Conservation (phyloP, 257 asterid species). For the Rehmannia glutinosa region DNA sequence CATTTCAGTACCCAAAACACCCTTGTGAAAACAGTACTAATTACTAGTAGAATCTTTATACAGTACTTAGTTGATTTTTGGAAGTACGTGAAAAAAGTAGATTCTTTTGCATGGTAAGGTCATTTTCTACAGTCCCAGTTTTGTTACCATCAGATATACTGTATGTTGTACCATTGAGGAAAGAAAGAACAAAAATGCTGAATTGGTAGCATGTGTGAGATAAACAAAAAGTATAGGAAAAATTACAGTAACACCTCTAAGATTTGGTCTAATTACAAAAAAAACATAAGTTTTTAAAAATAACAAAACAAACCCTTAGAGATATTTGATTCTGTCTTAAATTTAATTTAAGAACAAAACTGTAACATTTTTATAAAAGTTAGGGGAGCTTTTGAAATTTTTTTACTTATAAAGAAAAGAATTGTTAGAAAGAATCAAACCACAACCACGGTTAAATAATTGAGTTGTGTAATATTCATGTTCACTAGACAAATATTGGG, state of each 20-base stretch:
- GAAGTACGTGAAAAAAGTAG: conserved; percentile 52
- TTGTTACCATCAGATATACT: conserved; percentile 28
- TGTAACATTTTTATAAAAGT: too few relatives aligned
- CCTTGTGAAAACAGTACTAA: conserved; percentile 1
- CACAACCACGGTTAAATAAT: too few relatives aligned
- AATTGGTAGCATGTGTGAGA: background rate
- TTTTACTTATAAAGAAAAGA: too few relatives aligned
- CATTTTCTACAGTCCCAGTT: conserved; percentile 56
- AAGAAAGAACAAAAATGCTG: background rate
- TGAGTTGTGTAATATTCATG: conserved; percentile 6
- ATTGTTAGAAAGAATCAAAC: too few relatives aligned
- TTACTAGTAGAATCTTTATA: conserved; percentile 39
- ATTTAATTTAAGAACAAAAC: too few relatives aligned
- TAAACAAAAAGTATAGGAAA: too few relatives aligned
- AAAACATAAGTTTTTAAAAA: too few relatives aligned
- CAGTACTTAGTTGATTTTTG: conserved; percentile 37
- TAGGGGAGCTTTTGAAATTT: too few relatives aligned
- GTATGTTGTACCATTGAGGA: background rate
- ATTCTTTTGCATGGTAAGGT: conserved; percentile 75
- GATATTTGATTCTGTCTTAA: too few relatives aligned
- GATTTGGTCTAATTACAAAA: too few relatives aligned
- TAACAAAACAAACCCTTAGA: too few relatives aligned
- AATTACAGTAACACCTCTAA: too few relatives aligned
- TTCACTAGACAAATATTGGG: background rate
- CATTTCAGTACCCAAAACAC: conserved; percentile 24